These are phyloP conservation scores for Aspergillus proliferans DNA, from an alignment of 2,329 filamentous ascomycete genomes.

Conservation along the genomic window DNA sequence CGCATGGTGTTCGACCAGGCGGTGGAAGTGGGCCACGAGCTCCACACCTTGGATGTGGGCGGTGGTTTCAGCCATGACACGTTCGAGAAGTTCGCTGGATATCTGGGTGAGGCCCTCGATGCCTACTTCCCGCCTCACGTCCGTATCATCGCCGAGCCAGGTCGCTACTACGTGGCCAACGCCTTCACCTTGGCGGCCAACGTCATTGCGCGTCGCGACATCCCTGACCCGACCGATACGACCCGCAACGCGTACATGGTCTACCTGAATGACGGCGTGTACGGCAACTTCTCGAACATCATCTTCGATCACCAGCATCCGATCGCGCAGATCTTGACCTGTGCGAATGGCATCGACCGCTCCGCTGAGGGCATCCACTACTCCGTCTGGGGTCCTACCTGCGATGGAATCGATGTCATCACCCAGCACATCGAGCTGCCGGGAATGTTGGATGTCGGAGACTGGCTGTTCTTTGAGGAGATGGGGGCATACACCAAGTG, in stretches of 20 bases:
- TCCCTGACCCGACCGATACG: conserved; percentile 58
- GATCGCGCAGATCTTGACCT: conserved; percentile 70
- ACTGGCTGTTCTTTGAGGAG: conserved; percentile 98
- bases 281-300: conserved; percentile 98
- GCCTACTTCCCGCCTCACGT: conserved; percentile 78
- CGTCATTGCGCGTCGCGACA: conserved; percentile 88
- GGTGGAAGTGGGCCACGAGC: conserved; percentile 64
- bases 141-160: conserved; percentile 89
- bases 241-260: conserved; percentile 71
- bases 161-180: conserved; percentile 87
- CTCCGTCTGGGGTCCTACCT: conserved; percentile 96
- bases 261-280: conserved; percentile 95
- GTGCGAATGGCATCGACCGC: conserved; percentile 54
- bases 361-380: conserved; percentile 60
- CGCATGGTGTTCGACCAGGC: conserved; percentile 84
- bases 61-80: conserved; percentile 87
- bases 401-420: conserved; percentile 95
- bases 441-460: conserved; percentile 77
- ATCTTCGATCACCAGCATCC: conserved; percentile 98
- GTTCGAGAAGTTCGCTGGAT: conserved; percentile 82
- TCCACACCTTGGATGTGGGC: conserved; percentile 87
- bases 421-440: conserved; percentile 71
- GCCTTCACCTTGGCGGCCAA: conserved; percentile 95
- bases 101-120: conserved; percentile 73
- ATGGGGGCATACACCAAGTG: conserved; percentile 99